Conservation (phyloP, 805 yeast genomes). For the Priceomyces castillae region DNA sequence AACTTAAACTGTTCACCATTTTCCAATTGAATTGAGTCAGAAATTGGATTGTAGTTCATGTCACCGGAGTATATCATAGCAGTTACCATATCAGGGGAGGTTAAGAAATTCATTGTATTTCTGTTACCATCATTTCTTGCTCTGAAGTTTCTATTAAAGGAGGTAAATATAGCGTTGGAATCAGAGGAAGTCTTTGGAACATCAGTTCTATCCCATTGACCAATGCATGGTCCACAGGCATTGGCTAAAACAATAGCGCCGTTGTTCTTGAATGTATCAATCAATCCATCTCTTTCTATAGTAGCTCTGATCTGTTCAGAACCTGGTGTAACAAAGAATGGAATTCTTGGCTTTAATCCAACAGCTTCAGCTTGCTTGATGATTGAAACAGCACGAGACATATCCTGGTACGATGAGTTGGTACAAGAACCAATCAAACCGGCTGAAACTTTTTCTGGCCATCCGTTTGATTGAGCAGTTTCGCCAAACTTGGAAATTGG, state of each 20-base stretch:
- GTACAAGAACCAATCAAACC: conserved; percentile 98
- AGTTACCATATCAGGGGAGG: conserved; percentile 98
- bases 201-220: conserved; percentile 97
- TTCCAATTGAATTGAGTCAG: conserved; percentile 72
- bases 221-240: conserved; percentile 99
- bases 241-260: conserved; percentile 94
- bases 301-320: conserved; percentile 98
- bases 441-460: conserved; percentile 87
- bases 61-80: conserved; percentile 96
- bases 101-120: conserved; percentile 93
- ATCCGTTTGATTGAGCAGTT: conserved; percentile 66
- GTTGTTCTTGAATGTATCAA: conserved; percentile 72
- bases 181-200: conserved; percentile 61
- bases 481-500: conserved; percentile 80
- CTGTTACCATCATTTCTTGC: conserved; percentile 99
- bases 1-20: conserved; percentile 77
- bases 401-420: conserved; percentile 96
- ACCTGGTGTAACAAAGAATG: conserved; percentile 96
- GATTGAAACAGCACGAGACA: conserved; percentile 92
- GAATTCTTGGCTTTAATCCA: conserved; percentile 86
- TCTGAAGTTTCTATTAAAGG: conserved; percentile 96
- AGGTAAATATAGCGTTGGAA: conserved; percentile 87
- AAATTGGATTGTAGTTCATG: conserved; percentile 86
- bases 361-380: conserved; percentile 82
- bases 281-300: conserved; percentile 90